Evolutionary conservation across 2,329 filamentous ascomycete species (phyloP).

Genomic region (Verticillium albo-atrum): DNA sequence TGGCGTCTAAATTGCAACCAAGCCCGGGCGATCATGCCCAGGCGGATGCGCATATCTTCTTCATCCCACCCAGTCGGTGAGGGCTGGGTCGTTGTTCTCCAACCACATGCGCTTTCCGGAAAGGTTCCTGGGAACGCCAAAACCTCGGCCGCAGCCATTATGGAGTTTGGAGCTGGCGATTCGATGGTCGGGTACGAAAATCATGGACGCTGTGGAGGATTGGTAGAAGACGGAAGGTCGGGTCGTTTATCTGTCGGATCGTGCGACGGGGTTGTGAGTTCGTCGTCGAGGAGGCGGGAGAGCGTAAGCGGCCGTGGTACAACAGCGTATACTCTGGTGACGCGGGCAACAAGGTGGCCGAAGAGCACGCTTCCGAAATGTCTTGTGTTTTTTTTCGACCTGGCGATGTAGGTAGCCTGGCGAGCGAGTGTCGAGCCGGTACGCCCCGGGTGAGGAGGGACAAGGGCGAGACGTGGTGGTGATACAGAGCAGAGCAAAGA

Average conservation of each 20-base stretch:
- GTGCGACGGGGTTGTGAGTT: not conserved
- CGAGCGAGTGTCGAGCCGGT: not conserved
- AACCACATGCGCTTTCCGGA: conserved; percentile 35
- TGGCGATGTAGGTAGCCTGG: not conserved
- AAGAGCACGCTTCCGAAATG: not conserved
- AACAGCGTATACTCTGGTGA: not conserved
- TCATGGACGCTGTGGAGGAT: conserved; percentile 43
- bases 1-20: conserved; percentile 18
- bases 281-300: not conserved
- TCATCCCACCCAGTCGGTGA: conserved; percentile 33
- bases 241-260: not conserved
- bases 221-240: conserved; percentile 6
- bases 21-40: conserved; percentile 26
- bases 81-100: conserved; percentile 25
- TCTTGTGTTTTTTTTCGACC: not conserved
- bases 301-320: not conserved
- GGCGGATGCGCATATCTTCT: conserved; percentile 8
- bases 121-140: conserved; percentile 36
- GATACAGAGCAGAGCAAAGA: not conserved
- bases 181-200: conserved; percentile 36
- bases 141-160: conserved; percentile 51
- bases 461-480: not conserved
- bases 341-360: not conserved
- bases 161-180: conserved; percentile 41
- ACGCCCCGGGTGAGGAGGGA: not conserved